Conservation (phyloP, 2,329 filamentous ascomycete species). For the Coniella lustricola region DNA sequence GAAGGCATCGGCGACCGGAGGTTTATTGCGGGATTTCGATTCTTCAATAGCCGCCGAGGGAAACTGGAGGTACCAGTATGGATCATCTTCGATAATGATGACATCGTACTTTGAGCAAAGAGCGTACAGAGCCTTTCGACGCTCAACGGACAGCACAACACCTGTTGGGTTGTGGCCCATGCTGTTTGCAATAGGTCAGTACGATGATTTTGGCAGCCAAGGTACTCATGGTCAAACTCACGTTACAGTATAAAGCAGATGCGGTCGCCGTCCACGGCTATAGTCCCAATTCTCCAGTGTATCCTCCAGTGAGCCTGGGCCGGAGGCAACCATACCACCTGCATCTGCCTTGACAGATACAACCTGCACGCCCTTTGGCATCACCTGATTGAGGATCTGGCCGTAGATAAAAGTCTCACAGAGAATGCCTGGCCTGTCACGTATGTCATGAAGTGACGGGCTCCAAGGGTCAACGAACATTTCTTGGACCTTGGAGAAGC, state of each 20-base stretch:
- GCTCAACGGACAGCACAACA: conserved; percentile 63
- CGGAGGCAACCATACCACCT: conserved; percentile 70
- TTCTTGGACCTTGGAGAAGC: conserved; percentile 70
- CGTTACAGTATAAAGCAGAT: conserved; percentile 86
- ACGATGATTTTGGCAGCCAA: not conserved
- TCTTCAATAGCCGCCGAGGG: conserved; percentile 56
- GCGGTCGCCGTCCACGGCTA: conserved; percentile 65
- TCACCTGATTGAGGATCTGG: conserved; percentile 62
- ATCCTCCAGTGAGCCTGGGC: conserved; percentile 67
- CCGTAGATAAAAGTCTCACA: conserved; percentile 77
- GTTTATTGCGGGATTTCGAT: conserved; percentile 39
- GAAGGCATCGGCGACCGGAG: conserved; percentile 23
- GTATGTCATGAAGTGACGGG: conserved; percentile 57
- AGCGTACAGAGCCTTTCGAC: conserved; percentile 71
- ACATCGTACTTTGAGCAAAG: conserved; percentile 80
- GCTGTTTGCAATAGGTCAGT: not conserved
- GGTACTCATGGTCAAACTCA: conserved; percentile 38
- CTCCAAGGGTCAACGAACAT: conserved; percentile 72
- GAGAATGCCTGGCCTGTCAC: conserved; percentile 68
- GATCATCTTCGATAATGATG: conserved; percentile 88
- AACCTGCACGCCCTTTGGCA: conserved; percentile 64
- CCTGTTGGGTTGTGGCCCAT: conserved; percentile 87
- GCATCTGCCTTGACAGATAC: conserved; percentile 69
- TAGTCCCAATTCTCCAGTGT: conserved; percentile 79
- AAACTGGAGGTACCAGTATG: conserved; percentile 92